A percentile compares a stretch with the other conserved stretches of the same genome.
phyloP scores from a whole-genome alignment of 345 rosid species.

The Populus tremula region DNA sequence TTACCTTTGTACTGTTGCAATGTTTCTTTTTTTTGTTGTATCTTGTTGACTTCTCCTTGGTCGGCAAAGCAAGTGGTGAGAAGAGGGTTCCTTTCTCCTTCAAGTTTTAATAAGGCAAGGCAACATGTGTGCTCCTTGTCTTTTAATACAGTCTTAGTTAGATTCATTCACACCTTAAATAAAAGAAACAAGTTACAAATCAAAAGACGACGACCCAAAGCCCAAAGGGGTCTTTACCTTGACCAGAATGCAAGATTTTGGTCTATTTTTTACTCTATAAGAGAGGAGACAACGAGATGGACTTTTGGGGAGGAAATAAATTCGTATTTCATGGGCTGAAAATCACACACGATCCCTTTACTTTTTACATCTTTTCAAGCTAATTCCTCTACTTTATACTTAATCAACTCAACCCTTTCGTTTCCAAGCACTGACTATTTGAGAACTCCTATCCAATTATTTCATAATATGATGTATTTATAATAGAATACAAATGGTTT shows the following conservation, averaged over 20 bases:
- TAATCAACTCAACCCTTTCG: neutral
- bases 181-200: neutral
- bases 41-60: neutral
- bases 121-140: neutral
- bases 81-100: neutral
- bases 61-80: neutral
- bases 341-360: neutral
- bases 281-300: neutral
- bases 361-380: neutral
- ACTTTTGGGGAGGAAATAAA: neutral
- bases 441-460: neutral
- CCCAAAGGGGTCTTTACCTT: conserved; percentile 7
- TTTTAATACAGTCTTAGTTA: neutral
- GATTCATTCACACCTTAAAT: neutral
- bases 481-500: no score
- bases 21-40: neutral
- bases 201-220: conserved; percentile 10
- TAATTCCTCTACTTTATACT: neutral
- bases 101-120: neutral
- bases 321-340: neutral
- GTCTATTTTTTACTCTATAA: neutral
- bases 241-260: conserved; percentile 15
- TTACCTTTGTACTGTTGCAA: neutral
- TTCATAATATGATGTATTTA: no score
- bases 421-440: neutral